Conservation (phyloP, 768 basidiomycete genomes). For the Clathrus columnatus region DNA sequence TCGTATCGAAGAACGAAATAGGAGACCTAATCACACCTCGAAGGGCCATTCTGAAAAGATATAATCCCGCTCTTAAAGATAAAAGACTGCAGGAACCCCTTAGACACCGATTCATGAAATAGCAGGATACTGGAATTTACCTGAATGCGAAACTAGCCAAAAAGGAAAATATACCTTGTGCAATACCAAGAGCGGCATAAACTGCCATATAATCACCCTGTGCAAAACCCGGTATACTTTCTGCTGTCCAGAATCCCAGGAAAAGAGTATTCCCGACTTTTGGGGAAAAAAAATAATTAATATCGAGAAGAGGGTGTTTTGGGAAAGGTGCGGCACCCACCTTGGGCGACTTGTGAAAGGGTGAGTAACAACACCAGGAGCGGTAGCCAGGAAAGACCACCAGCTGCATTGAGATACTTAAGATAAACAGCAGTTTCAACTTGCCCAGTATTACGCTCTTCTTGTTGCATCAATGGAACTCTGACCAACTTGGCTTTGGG, state of each 20-base stretch:
- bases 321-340: slow-evolving; percentile 22
- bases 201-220: slow-evolving; percentile 62
- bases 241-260: slow-evolving; percentile 64
- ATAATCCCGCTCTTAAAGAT: slow-evolving; percentile 28
- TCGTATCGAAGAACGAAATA: slow-evolving; percentile 64
- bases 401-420: slow-evolving; percentile 39
- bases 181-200: slow-evolving; percentile 38
- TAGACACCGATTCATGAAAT: not conserved
- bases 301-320: not conserved
- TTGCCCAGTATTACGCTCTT: slow-evolving; percentile 49
- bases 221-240: slow-evolving; percentile 43
- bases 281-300: not conserved
- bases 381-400: slow-evolving; percentile 38
- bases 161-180: slow-evolving; percentile 45
- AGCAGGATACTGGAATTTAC: slow-evolving; percentile 24
- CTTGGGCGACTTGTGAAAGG: slow-evolving; percentile 41
- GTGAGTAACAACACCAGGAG: slow-evolving; percentile 36
- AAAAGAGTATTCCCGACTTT: slow-evolving; percentile 55
- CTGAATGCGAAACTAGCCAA: slow-evolving; percentile 39
- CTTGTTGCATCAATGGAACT: slow-evolving; percentile 39
- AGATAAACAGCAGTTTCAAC: slow-evolving; percentile 42
- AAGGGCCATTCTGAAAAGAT: slow-evolving; percentile 50
- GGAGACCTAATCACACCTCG: slow-evolving; percentile 51
- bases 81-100: slow-evolving; percentile 17
- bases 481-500: slow-evolving; percentile 17